A percentile compares a stretch with the other conserved stretches of the same genome.
Conservation (phyloP, 2,329 filamentous ascomycete genomes). For the Ophiosphaerella narmari region DNA sequence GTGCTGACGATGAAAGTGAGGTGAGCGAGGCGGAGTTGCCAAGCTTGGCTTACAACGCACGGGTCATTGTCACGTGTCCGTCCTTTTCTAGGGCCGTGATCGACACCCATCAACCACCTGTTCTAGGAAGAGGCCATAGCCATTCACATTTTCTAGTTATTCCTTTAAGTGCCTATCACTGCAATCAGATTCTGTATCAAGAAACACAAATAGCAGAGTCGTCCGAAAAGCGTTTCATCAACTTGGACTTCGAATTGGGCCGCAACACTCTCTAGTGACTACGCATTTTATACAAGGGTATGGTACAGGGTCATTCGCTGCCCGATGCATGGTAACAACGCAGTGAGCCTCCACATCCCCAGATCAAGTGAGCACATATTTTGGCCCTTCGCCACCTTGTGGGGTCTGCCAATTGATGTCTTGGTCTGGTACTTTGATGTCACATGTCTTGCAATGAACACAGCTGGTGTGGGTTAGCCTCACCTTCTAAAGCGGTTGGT, state of each 20-base stretch:
- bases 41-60: constrained; percentile 2
- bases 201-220: not conserved
- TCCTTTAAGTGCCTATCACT: not conserved
- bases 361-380: constrained; percentile 64
- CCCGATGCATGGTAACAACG: not conserved
- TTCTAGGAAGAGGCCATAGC: too few species aligned
- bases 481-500: not conserved
- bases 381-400: constrained; percentile 80
- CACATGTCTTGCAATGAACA: constrained; percentile 99
- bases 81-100: too few species aligned
- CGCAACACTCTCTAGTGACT: constrained; percentile 12
- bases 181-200: not conserved
- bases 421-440: constrained; percentile 96
- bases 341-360: not conserved
- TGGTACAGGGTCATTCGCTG: too few species aligned
- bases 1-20: constrained; percentile 9
- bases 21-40: constrained; percentile 2
- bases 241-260: constrained; percentile 9
- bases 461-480: constrained; percentile 64
- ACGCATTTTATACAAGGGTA: not conserved
- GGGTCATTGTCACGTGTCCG: constrained; percentile 7
- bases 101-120: too few species aligned
- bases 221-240: not conserved
- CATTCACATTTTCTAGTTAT: too few species aligned
- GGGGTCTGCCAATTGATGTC: constrained; percentile 94